These are phyloP conservation scores for Erodium moschatum DNA, from an alignment of 441 rosid species.

Conservation along the genomic window DNA sequence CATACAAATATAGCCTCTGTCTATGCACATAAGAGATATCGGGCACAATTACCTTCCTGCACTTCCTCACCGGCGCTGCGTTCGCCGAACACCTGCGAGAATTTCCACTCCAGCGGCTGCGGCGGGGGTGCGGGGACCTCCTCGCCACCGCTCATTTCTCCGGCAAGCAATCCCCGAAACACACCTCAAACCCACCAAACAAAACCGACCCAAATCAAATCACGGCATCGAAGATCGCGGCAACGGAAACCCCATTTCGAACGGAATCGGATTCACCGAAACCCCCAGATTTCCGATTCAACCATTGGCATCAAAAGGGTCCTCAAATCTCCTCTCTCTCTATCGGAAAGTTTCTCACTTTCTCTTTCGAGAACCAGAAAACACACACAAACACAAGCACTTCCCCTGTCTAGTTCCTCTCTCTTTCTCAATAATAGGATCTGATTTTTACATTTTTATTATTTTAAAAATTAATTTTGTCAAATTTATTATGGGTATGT, in stretches of 20 bases:
- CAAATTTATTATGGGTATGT: too few species aligned
- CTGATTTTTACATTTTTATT: too few species aligned
- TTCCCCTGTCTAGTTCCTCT: too few species aligned
- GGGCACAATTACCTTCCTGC: conserved; percentile 45
- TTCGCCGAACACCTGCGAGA: conserved; percentile 71
- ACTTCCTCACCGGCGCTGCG: conserved; percentile 66
- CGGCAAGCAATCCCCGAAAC: not conserved
- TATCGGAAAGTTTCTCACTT: not conserved
- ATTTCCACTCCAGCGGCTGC: conserved; percentile 67
- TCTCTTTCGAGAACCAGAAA: conserved; percentile 7
- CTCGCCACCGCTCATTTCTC: conserved; percentile 61
- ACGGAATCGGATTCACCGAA: not conserved
- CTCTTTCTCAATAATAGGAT: too few species aligned
- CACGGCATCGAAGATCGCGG: not conserved
- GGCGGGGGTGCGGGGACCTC: conserved; percentile 32
- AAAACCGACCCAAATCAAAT: not conserved
- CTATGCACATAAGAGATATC: not conserved
- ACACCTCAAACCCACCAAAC: too few species aligned
- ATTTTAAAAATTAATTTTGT: too few species aligned
- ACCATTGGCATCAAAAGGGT: conserved; percentile 10
- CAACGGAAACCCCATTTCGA: not conserved
- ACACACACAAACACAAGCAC: too few species aligned
- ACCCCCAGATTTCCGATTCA: conserved; percentile 7
- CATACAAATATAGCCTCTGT: not conserved
- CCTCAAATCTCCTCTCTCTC: not conserved